Evolutionary conservation across 1,284 basidiomycete species (phyloP).

Genomic region (Sphaerobolus stellatus): DNA sequence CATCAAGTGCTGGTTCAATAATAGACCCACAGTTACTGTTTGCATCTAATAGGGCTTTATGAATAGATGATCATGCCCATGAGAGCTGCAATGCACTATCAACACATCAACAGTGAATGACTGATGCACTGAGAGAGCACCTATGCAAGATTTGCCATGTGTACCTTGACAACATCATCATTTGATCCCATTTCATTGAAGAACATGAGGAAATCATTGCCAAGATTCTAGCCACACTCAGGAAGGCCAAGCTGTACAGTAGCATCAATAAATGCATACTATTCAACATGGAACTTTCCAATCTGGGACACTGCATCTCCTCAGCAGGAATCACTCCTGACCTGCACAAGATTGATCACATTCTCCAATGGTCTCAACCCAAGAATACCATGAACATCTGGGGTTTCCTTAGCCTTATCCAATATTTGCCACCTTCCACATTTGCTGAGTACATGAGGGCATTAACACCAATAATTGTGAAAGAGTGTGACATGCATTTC

Average conservation of each 20-base stretch:
- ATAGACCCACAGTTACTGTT: too few relatives aligned
- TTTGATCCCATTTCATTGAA: slow-evolving; percentile 36
- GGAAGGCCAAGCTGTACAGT: slow-evolving; percentile 22
- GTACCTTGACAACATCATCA: too few relatives aligned
- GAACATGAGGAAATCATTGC: slow-evolving; percentile 36
- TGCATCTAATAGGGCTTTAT: too few relatives aligned
- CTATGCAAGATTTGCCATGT: too few relatives aligned
- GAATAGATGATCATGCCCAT: too few relatives aligned
- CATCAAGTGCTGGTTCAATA: too few relatives aligned
- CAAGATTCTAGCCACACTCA: slow-evolving; percentile 27
- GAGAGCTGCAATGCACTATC: too few relatives aligned
- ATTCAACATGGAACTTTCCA: slow-evolving; percentile 26
- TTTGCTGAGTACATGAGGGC: too few relatives aligned
- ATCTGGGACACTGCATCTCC: slow-evolving; percentile 38
- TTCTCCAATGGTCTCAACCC: too few relatives aligned
- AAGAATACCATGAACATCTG: slow-evolving; percentile 32
- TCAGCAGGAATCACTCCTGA: slow-evolving; percentile 29
- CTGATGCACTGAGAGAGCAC: slow-evolving; percentile 26
- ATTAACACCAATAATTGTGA: too few relatives aligned
- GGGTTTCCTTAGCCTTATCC: slow-evolving; percentile 37
- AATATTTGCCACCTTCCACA: slow-evolving; percentile 35
- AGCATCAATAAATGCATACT: slow-evolving; percentile 32
- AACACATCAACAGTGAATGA: too few relatives aligned
- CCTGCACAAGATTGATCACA: too few relatives aligned
- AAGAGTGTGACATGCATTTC: slow-evolving; percentile 19